Conservation (phyloP, 2,329 filamentous ascomycete genomes). For the Pseudogymnoascus sp. region DNA sequence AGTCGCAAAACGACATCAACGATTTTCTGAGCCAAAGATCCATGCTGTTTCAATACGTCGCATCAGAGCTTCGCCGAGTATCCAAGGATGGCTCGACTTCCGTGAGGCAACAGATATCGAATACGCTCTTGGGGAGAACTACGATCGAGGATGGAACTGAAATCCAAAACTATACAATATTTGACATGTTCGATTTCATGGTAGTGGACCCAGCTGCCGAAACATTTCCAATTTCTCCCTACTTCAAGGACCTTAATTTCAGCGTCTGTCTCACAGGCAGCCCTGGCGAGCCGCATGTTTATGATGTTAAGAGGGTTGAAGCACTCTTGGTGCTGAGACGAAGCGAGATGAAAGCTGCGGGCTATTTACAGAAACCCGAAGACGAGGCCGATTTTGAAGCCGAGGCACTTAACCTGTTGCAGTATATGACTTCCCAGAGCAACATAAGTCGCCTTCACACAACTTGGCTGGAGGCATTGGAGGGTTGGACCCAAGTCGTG, state of each 20-base stretch:
- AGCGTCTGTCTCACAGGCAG: constrained; percentile 55
- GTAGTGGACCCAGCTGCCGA: constrained; percentile 44
- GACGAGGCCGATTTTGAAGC: constrained; percentile 44
- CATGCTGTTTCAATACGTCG: constrained; percentile 75
- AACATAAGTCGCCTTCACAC: constrained; percentile 47
- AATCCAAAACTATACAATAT: constrained; percentile 66
- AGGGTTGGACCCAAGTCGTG: constrained; percentile 77
- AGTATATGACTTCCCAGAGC: constrained; percentile 57
- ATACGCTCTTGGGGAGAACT: constrained; percentile 71
- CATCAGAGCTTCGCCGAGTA: constrained; percentile 74
- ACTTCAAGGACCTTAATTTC: constrained; percentile 61
- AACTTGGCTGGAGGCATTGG: constrained; percentile 59
- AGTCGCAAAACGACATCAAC: constrained; percentile 8
- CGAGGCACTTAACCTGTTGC: constrained; percentile 53
- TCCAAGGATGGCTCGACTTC: constrained; percentile 63
- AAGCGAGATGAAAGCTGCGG: constrained; percentile 49
- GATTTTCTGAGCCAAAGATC: constrained; percentile 74
- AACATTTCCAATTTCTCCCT: constrained; percentile 46
- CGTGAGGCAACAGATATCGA: constrained; percentile 60
- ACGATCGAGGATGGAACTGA: constrained; percentile 58
- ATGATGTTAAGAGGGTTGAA: constrained; percentile 62
- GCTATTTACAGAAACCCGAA: constrained; percentile 42
- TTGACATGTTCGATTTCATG: constrained; percentile 90
- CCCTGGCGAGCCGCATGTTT: constrained; percentile 49
- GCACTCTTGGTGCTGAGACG: constrained; percentile 67